Conservation (phyloP, 139 green algal species). For the Chlorella vulgaris region DNA sequence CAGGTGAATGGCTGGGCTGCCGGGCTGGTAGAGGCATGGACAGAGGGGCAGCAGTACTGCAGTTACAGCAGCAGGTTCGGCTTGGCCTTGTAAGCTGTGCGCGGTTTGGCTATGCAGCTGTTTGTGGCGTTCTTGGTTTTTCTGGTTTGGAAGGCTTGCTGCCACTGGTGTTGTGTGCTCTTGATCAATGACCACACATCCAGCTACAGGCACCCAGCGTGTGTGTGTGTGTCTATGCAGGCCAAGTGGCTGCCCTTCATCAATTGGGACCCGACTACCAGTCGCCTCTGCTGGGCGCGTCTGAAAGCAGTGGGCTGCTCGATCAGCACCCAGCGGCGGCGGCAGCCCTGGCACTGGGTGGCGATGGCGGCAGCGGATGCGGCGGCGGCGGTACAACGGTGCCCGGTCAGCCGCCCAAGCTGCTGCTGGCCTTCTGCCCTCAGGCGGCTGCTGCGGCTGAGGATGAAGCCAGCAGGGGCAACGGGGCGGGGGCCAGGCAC, state of each 20-base stretch:
- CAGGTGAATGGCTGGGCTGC: constrained; percentile 21
- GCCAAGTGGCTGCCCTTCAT: constrained; percentile 40
- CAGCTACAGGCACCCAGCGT: not conserved
- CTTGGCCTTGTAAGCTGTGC: no score
- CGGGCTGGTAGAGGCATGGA: no score
- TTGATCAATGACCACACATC: no score
- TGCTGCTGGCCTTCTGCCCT: constrained; percentile 25
- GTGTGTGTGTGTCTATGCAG: constrained; percentile 16
- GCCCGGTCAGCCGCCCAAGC: not conserved
- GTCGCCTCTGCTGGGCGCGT: constrained; percentile 26
- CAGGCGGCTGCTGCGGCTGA: not conserved
- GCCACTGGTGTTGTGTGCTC: no score
- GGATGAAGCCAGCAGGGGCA: not conserved
- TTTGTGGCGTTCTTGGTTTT: no score
- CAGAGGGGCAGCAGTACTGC: no score
- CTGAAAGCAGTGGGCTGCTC: constrained; percentile 44
- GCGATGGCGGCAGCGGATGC: not conserved
- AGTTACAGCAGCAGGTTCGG: no score
- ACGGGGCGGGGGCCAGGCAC: not conserved
- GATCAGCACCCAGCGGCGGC: constrained; percentile 34
- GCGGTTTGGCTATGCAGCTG: no score
- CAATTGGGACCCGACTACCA: constrained; percentile 51
- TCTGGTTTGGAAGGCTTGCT: no score
- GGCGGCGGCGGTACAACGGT: not conserved
- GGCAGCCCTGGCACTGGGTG: constrained; percentile 6